Evolutionary conservation across 495 filamentous ascomycete genomes (phyloP).

Genomic region (Friedmanniomyces simplex): DNA sequence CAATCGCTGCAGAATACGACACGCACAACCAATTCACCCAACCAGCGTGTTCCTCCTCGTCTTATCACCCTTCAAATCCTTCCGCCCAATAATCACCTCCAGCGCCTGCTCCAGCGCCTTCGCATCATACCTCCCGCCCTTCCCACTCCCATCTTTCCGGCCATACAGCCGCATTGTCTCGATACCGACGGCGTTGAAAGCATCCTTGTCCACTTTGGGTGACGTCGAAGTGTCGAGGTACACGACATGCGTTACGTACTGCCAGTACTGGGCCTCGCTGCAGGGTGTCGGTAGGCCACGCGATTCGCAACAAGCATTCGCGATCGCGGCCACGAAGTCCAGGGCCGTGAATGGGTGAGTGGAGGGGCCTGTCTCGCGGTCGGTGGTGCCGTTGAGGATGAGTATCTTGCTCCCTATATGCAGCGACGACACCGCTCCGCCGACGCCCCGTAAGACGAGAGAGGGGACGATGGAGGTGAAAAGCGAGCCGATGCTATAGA

Average conservation of each 20-base stretch:
- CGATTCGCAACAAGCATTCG: conserved; percentile 47
- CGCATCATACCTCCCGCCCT: conserved; percentile 58
- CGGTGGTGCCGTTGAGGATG: conserved; percentile 70
- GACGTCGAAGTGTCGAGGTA: conserved; percentile 64
- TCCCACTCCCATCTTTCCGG: conserved; percentile 42
- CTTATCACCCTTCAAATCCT: conserved; percentile 45
- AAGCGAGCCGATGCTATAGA: conserved; percentile 84
- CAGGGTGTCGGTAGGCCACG: conserved; percentile 25
- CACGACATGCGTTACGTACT: conserved; percentile 75
- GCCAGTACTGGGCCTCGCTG: conserved; percentile 24
- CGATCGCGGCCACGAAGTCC: conserved; percentile 74
- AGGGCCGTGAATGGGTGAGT: conserved; percentile 50
- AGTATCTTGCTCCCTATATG: conserved; percentile 61
- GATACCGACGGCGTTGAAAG: conserved; percentile 57
- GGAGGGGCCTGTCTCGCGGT: conserved; percentile 72
- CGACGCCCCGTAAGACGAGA: conserved; percentile 56
- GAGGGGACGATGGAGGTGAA: conserved; percentile 67
- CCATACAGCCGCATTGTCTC: conserved; percentile 69
- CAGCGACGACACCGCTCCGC: conserved; percentile 38
- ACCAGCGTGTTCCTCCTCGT: conserved; percentile 58
- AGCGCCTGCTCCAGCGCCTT: conserved; percentile 64
- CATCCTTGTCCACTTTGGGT: conserved; percentile 57
- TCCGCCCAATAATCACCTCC: conserved; percentile 63
- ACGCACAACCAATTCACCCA: conserved; percentile 1
- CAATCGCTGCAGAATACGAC: neutral